Evolutionary conservation across 2,329 filamentous ascomycete species (phyloP).

Genomic region (Neodidymelliopsis sp.): DNA sequence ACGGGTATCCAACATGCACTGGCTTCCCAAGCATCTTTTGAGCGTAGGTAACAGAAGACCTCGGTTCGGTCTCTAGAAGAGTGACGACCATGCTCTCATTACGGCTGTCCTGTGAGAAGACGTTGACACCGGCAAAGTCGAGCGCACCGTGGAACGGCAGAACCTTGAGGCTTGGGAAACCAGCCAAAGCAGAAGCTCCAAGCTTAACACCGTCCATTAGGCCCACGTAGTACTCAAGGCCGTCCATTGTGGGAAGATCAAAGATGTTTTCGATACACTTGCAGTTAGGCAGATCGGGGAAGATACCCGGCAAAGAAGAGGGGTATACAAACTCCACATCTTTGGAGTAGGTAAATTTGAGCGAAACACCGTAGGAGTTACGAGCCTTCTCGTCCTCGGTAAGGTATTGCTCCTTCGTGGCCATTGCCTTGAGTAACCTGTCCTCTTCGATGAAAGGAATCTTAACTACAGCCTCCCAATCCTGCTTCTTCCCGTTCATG

Average conservation of each 20-base stretch:
- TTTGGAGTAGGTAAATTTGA: conserved; percentile 89
- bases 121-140: conserved; percentile 87
- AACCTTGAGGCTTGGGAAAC: conserved; percentile 89
- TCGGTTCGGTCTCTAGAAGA: conserved; percentile 74
- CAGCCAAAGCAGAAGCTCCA: conserved; percentile 82
- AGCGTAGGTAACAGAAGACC: conserved; percentile 74
- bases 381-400: conserved; percentile 78
- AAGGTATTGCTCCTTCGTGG: conserved; percentile 79
- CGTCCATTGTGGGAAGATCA: conserved; percentile 90
- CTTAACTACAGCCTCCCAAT: conserved; percentile 99
- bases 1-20: conserved; percentile 93
- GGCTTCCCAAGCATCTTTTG: conserved; percentile 82
- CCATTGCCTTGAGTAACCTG: conserved; percentile 84
- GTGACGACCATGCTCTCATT: conserved; percentile 97
- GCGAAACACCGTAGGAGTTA: conserved; percentile 88
- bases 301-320: conserved; percentile 86
- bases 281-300: conserved; percentile 86
- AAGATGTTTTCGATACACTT: conserved; percentile 96
- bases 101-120: conserved; percentile 94
- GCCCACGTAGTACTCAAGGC: conserved; percentile 83
- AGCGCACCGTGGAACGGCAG: conserved; percentile 82
- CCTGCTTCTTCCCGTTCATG: conserved; percentile 99
- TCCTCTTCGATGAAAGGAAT: conserved; percentile 98
- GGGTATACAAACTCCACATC: conserved; percentile 83
- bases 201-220: conserved; percentile 85